Base-by-base conservation (phyloP, 805 yeast species). In the Candida tibetensis region DNA sequence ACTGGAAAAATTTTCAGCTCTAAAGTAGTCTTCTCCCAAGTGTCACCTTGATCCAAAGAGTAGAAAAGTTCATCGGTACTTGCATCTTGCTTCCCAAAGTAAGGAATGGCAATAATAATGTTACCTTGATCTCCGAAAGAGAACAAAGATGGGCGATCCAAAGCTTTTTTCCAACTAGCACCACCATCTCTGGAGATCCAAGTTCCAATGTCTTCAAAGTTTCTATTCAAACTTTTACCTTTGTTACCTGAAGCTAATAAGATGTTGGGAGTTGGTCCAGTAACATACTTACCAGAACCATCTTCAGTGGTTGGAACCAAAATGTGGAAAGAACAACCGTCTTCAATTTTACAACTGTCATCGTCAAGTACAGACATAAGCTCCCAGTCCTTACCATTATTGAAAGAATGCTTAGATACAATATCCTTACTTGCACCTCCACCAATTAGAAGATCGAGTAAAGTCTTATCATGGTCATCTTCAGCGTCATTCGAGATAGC, bases 41-140 rank as follows among this genome's bases (percentile, higher is more conserved):
- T 58, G 23, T 66, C 55, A 30, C 96, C 96, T 53, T 84, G 88
- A 55, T 87, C 90, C 10, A 81, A 53, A 0, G 95, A 81, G 50
- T 71, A 87, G 26, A 49, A 53, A 26, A 69, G 45, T n/a, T 58
- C 54, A 9, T 62, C 59, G 5, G 59, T 67, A 0, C 55, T 50
- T 4, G 51, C 55, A 4, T 69, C 53, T 13, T 55, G 51, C 23
- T 49, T 27, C 4, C 31, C 60, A 2, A 47, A 45, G 35, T 46
- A 50, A 26, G 83, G 81, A n/a, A 77, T 58, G 2, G 86, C 83
- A 2, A 83, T 57, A 13, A 85, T 72, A 8, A 87, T 58, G 51
- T 86, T 84, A 23, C 95, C 96, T 41, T 75, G 77, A 58, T 87
- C 95, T 32, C 91, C 95, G 62, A 79, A 80, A 1, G 79, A 71